Base-by-base conservation (phyloP, 2,329 filamentous ascomycete genomes). In the Pseudogymnoascus sp. region DNA sequence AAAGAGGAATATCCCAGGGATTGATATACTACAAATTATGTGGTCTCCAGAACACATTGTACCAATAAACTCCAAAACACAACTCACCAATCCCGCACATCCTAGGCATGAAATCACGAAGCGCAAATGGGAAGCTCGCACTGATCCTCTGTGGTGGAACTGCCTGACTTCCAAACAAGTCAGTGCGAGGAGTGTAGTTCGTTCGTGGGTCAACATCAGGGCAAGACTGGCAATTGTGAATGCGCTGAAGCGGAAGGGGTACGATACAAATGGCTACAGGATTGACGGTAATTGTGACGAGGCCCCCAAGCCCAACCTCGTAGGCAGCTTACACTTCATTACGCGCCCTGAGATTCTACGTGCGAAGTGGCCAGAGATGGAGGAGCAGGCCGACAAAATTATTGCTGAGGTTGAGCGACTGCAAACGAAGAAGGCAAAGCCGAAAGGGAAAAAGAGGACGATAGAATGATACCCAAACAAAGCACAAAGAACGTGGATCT, bases 111-210 rank as follows among this genome's bases (percentile, higher is more conserved):
- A 73, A 18, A 77, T 76, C 67, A 70, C 78, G 61, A 44, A 70
- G 23, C 68, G 77, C 42, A 69, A 73, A 62, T 77, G 74, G 62
- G 67, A 69, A 6, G 70, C 72, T 63, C 75, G 78, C 46, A 70
- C 8, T 73, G 76, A 68, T 73, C 73, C 69, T 36, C 73, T 85
- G 16, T 81, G 81, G 77, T 82, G 79, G 78, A 71, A 73, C 14
- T 75, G 80, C 5, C 68, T 76, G 63, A 64, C 44, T 59, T 66
- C 72, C 61, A 65, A 69, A 65, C 62, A 71, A 69, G 62, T 66
- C 2, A 70, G 72, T 21, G 36, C 23, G 12, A 81, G 78, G 63
- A 73, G 74, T 6, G 77, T 78, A 21, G 75, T 84, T n/a, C 75
- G 83, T 18, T 78, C 76, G 11, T 78, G 76, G 72, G 73, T 73